Conservation (phyloP, 352 stramenopile genomes). For the Phytopythium helicoides region DNA sequence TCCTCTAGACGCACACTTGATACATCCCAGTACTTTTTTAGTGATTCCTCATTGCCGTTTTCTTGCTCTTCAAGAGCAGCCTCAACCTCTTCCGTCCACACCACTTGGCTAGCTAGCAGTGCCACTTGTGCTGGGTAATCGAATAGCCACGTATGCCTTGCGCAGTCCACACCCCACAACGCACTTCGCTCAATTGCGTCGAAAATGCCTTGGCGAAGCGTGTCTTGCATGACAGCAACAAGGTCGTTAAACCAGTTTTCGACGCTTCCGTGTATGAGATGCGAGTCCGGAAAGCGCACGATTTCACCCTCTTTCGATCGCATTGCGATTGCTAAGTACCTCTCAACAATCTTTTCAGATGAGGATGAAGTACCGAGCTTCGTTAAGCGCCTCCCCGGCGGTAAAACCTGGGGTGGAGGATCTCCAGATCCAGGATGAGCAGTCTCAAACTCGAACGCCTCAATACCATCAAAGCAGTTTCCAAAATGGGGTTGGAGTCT, state of each 20-base stretch:
- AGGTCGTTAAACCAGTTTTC: conserved; percentile 95
- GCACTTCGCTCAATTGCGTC: conserved; percentile 92
- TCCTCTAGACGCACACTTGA: conserved; percentile 90
- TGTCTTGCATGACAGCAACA: conserved; percentile 92
- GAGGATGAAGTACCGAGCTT: conserved; percentile 10
- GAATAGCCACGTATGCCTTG: conserved; percentile 89
- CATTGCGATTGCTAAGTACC: conserved; percentile 89
- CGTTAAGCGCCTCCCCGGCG: neutral
- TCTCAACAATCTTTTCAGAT: conserved; percentile 18
- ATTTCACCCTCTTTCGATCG: conserved; percentile 95
- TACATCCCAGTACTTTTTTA: conserved; percentile 94
- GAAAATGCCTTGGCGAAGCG: conserved; percentile 78
- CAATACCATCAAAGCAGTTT: conserved; percentile 91
- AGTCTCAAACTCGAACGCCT: conserved; percentile 68
- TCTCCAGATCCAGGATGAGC: conserved; percentile 16
- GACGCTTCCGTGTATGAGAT: conserved; percentile 83
- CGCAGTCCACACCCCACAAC: conserved; percentile 87
- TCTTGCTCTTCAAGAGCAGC: conserved; percentile 93
- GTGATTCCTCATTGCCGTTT: conserved; percentile 92
- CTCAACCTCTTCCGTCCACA: conserved; percentile 93
- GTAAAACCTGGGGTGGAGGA: neutral
- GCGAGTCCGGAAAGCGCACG: conserved; percentile 78
- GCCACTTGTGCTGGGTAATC: conserved; percentile 84
- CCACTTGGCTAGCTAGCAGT: conserved; percentile 90
- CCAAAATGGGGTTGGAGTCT: conserved; percentile 89